These are phyloP conservation scores for Capsicum baccatum DNA, from an alignment of 257 asterid species.

Conservation along the genomic window DNA sequence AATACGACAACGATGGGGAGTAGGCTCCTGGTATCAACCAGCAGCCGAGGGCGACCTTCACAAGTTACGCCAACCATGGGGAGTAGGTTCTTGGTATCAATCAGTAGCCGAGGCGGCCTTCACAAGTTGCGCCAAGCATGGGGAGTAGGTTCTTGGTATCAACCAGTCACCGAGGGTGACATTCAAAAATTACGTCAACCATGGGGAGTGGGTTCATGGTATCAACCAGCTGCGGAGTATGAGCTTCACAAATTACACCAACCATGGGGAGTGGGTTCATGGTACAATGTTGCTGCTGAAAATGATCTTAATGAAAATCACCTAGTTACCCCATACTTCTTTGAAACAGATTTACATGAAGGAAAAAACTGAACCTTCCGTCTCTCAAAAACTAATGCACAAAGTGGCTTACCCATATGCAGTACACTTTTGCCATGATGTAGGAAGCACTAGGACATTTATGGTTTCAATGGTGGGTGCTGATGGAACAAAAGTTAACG, in stretches of 20 bases:
- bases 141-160: background rate
- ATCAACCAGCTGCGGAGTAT: no score
- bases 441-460: background rate
- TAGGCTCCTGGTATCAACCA: no score
- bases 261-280: background rate
- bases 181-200: background rate
- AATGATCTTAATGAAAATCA: conserved; percentile 66
- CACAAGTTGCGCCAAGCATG: background rate
- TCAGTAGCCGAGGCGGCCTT: background rate
- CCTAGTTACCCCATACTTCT: conserved; percentile 62
- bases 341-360: conserved; percentile 54
- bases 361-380: conserved; percentile 59
- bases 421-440: background rate
- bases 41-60: background rate
- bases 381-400: conserved; percentile 44
- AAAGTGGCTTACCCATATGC: background rate
- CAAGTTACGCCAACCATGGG: background rate
- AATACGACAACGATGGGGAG: background rate
- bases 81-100: background rate
- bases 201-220: background rate
- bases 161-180: background rate
- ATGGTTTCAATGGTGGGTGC: background rate
- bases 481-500: background rate
- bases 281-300: conserved; percentile 50
- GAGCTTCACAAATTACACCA: background rate